Conservation (phyloP, 2,329 filamentous ascomycete genomes). For the Colletotrichum lentis region DNA sequence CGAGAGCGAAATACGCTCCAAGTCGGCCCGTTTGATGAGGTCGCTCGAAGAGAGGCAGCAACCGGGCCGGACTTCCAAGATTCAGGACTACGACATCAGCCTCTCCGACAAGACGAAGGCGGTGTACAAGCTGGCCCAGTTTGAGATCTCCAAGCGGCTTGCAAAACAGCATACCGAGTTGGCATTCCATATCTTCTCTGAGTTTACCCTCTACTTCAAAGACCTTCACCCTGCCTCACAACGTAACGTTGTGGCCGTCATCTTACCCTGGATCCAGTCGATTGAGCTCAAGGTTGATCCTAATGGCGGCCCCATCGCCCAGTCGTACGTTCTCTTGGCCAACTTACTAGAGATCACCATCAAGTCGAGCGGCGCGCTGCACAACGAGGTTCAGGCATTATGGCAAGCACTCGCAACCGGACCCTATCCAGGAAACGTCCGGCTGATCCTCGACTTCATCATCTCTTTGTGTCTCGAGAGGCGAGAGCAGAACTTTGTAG, state of each 20-base stretch:
- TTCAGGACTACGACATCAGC: constrained; percentile 97
- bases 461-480: constrained; percentile 92
- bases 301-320: constrained; percentile 86
- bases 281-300: constrained; percentile 93
- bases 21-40: constrained; percentile 82
- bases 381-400: constrained; percentile 95
- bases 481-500: constrained; percentile 96
- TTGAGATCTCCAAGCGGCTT: constrained; percentile 91
- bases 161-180: constrained; percentile 88
- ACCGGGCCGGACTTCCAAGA: constrained; percentile 77
- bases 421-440: constrained; percentile 91
- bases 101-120: constrained; percentile 98
- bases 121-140: constrained; percentile 96
- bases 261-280: constrained; percentile 94
- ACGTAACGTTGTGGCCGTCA: constrained; percentile 91
- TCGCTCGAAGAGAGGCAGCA: constrained; percentile 83
- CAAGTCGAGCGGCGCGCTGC: constrained; percentile 83
- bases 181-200: constrained; percentile 93
- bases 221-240: constrained; percentile 83
- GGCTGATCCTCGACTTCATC: constrained; percentile 94
- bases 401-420: constrained; percentile 97
- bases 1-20: constrained; percentile 85
- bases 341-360: constrained; percentile 98
- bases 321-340: constrained; percentile 92
- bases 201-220: constrained; percentile 94